Evolutionary conservation across 768 basidiomycete genomes (phyloP), one percentile per base, ranked within the genome.

Genomic region (Russula lepida): DNA sequence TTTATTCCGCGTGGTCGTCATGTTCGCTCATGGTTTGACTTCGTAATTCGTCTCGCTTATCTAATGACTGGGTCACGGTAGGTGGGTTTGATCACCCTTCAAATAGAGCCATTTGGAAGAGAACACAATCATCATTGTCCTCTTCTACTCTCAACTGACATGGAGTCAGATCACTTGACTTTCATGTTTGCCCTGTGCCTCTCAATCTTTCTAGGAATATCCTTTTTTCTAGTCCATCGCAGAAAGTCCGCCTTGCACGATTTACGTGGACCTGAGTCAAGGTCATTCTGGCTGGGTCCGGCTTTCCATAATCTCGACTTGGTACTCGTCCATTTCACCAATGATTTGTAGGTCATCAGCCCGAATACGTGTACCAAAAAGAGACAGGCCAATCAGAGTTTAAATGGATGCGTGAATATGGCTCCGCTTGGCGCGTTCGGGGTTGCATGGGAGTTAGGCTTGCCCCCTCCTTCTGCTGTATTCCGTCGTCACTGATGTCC

Each of bases 371-470:
- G 4, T 52, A 54, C 23, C 66, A 71, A 27, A 56, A 66, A 19
- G 63, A 72, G 46, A 66, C 69, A 2, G 72, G 72, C 28, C 70
- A 73, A 48, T 61, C 39, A 3, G 64, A 65, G 32, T 55, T 62
- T 54, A 53, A 62, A 35, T 73, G 70, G 71, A 60, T 62, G 39
- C 62, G 65, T n/a, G 64, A 69, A 52, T 73, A 70, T 33, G 72
- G 72, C 6, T 54, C 61, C 3, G 68, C 67, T 43, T 64, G 64
- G 64, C 64, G 64, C 35, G 56, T 68, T 28, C 46, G 39, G 13
- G 65, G 64, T 17, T 44, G 49, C 21, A 56, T 69, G 37, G 68
- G 67, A 4, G 68, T 37, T 68, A 60, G 33, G 68, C 12, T 25
- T 28, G 9, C 53, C 3, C 15, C 37, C 4, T 41, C 28, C 19